Evolutionary conservation across 2,329 filamentous ascomycete genomes (phyloP), one percentile per base, ranked within the genome.

Genomic region (Fusarium dimerum): DNA sequence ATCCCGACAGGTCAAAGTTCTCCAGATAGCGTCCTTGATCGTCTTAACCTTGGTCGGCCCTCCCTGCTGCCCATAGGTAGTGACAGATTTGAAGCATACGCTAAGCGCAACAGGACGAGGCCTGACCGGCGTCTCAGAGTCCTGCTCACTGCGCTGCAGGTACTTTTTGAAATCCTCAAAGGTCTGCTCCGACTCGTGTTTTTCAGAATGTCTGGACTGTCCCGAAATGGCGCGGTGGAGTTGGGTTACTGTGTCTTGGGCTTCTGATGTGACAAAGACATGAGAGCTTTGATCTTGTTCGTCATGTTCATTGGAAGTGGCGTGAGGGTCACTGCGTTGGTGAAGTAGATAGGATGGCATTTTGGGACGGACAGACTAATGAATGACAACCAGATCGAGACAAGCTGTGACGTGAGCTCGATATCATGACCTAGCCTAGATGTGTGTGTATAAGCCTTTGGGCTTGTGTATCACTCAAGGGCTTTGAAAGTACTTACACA

Each of bases 71-170:
- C 52, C 52, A 26, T 54, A 51, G 2, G 52, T 51, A 2, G 52
- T 40, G 20, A 54, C 26, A 11, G 48, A 48, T 36, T 54, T 51
- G 48, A 54, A 54, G 40, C 48, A 54, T 6, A 54, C 52, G 40
- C 52, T 51, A 6, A 54, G 47, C 9, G 51, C 47, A 6, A 41
- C 16, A 6, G 51, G 47, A 7, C 29, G 20, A 11, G 40, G 20
- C 16, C 40, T 30, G 20, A 36, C 41, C 5, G 20, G 20, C 20
- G 20, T 7, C 20, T 26, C 20, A 26, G 20, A 26, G 7, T 26
- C 20, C 38, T 40, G 12, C n/a, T 42, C 40, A 16, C 46, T 43
- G 4, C 47, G 4, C 9, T 34, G 51, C 20, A 54, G 32, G 16
- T 54, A 54, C 16, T 38, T 45, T n/a, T 50, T 43, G 10, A 54